Conservation (phyloP, 768 basidiomycete genomes). For the Lentinula boryana region DNA sequence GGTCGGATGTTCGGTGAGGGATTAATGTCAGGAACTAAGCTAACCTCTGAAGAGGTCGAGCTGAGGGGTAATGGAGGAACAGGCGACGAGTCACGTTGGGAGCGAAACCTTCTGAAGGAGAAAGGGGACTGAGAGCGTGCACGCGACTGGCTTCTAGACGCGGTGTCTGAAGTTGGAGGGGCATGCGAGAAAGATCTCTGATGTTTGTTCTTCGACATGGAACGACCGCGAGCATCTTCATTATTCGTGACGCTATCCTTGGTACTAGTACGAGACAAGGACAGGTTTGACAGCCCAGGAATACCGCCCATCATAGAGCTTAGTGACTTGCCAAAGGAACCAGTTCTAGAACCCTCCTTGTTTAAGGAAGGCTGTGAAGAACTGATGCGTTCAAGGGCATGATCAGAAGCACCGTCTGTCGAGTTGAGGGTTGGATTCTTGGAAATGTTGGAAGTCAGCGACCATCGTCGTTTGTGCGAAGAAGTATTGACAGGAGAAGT, state of each 20-base stretch:
- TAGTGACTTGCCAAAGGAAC: conserved; percentile 60
- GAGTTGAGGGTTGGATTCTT: neutral
- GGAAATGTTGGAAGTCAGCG: neutral
- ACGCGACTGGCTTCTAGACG: conserved; percentile 49
- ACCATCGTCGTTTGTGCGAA: conserved; percentile 1
- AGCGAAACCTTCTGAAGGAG: conserved; percentile 49
- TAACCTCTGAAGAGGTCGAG: conserved; percentile 58
- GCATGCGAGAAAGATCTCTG: conserved; percentile 46
- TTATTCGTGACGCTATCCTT: conserved; percentile 26
- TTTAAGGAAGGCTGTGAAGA: conserved; percentile 23
- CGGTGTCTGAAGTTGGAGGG: conserved; percentile 25
- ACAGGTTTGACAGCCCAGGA: conserved; percentile 45
- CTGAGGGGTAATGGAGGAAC: conserved; percentile 45
- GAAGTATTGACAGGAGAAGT: neutral
- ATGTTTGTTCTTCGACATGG: conserved; percentile 38
- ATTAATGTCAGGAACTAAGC: conserved; percentile 44
- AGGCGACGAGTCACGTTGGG: conserved; percentile 52
- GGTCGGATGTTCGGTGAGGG: conserved; percentile 49
- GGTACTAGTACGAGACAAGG: conserved; percentile 50
- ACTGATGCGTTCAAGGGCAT: conserved; percentile 44
- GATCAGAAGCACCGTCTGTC: neutral
- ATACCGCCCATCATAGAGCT: conserved; percentile 63
- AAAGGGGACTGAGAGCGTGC: conserved; percentile 82
- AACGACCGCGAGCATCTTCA: conserved; percentile 49
- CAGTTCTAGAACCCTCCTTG: conserved; percentile 22